Evolutionary conservation across 306 rosid species (phyloP), one percentile per base, ranked within the genome.

Genomic region (Dryas alaskensis): DNA sequence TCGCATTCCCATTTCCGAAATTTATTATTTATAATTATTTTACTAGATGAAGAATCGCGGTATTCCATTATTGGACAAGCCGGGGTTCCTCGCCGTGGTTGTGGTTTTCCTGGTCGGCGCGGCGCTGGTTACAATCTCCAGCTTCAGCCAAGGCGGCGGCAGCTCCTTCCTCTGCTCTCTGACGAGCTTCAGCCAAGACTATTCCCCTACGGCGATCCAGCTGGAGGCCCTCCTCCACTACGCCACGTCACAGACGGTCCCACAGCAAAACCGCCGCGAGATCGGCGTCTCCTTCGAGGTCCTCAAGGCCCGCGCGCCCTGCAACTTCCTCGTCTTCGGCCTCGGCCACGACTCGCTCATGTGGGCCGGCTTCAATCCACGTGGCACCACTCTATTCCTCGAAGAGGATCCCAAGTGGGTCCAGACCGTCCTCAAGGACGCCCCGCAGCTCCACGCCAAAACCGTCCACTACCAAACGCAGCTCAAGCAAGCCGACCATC

Each of bases 331-430:
- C 8, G 89, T 94, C 0, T 92, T 92, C 70, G 99, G 97, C 0
- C 85, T 94, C 44, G 99, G 99, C 47, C 90, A 86, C 79, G 99
- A 94, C 75, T 94, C 99, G 0, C 89, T 89, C 39, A 92, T 94
- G 99, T 91, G 99, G 99, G 89, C 93, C 54, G 83, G 97, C 10
- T 72, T 94, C 3, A 94, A 94, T 51, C 89, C 99, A 8, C 80
- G 83, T 4, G 99, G 99, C 47, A 86, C 67, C 7, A 94, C 99
- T 1, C 11, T 92, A 5, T 94, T 94, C 82, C 91, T 94, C 0
- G 99, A 94, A 58, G 99, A 94, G 72, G 97, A 94, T 45, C 97
- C 95, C 0, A 89, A 81, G 65, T 94, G 99, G 99, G 83, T 91
- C 57, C 96, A 94, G 50, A 67, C 87, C 7, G 87, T 94, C 3